A percentile compares a stretch with the other conserved stretches of the same genome.
Evolutionary conservation across 2,329 filamentous ascomycete genomes (phyloP).

Genomic region (Trichoderma simmonsii): DNA sequence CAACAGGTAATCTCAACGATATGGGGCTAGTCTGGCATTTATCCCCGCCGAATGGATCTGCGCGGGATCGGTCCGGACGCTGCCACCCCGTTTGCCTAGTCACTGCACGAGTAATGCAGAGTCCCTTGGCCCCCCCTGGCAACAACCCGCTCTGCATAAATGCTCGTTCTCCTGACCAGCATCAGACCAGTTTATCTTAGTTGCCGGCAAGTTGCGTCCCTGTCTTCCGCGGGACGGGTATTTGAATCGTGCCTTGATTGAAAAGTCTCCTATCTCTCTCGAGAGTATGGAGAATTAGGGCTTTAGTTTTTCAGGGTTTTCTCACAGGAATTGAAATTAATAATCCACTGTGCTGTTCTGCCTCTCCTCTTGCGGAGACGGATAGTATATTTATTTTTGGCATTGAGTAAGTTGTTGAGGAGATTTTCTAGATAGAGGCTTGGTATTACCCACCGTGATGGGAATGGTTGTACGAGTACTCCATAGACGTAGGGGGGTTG

Average conservation of each 20-base stretch:
- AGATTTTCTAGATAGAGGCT: not conserved
- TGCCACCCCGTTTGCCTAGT: not conserved
- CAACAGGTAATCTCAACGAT: not conserved
- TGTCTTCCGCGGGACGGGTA: not conserved
- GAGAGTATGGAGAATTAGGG: not conserved
- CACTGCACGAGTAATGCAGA: conserved; percentile 5
- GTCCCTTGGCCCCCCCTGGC: not conserved
- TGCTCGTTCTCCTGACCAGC: conserved; percentile 12
- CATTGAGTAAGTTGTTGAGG: not conserved
- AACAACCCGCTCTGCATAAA: not conserved
- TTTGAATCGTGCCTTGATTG: not conserved
- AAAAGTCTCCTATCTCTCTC: not conserved
- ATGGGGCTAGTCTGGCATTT: not conserved
- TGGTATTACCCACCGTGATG: not conserved
- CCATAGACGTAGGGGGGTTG: not conserved
- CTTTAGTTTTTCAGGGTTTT: not conserved
- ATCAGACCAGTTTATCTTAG: not conserved
- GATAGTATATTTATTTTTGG: not conserved
- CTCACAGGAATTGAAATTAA: not conserved
- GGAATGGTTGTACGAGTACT: not conserved
- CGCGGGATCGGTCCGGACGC: conserved; percentile 17
- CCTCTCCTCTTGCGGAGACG: not conserved
- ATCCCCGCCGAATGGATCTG: conserved; percentile 16
- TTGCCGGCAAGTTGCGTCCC: not conserved
- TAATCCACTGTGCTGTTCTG: not conserved